These are phyloP conservation scores for Ramaria sp. DNA, from an alignment of 768 basidiomycete species.

Conservation along the genomic window DNA sequence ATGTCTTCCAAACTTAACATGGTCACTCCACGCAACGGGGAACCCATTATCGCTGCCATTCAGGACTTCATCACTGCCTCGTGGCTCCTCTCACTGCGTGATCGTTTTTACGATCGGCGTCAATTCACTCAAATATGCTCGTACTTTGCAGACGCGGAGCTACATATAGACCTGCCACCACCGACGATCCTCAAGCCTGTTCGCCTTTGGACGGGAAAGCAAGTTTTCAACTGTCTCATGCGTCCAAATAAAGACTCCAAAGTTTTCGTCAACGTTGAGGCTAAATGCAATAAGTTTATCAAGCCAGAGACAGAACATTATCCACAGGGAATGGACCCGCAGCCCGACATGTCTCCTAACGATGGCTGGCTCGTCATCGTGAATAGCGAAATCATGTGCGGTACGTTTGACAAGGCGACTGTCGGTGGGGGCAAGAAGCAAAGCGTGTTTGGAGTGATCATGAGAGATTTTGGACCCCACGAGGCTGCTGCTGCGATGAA, in stretches of 20 bases:
- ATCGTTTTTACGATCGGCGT: constrained; percentile 85
- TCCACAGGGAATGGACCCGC: constrained; percentile 43
- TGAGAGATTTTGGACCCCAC: constrained; percentile 92
- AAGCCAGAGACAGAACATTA: constrained; percentile 57
- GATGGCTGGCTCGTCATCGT: constrained; percentile 96
- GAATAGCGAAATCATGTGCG: constrained; percentile 99
- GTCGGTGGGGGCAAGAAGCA: constrained; percentile 99
- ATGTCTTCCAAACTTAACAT: constrained; percentile 97
- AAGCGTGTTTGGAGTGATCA: constrained; percentile 95
- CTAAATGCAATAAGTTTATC: constrained; percentile 85
- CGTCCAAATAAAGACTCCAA: constrained; percentile 77
- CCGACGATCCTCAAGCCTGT: constrained; percentile 91
- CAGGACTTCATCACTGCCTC: constrained; percentile 99
- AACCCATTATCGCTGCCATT: constrained; percentile 98
- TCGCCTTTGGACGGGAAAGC: constrained; percentile 95
- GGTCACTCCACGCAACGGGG: constrained; percentile 95
- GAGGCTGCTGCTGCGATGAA: constrained; percentile 96
- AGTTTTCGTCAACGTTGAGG: constrained; percentile 90
- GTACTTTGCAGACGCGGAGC: constrained; percentile 82
- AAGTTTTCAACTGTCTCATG: constrained; percentile 97
- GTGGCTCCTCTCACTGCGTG: constrained; percentile 86
- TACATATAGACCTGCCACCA: constrained; percentile 92
- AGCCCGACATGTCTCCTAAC: constrained; percentile 85
- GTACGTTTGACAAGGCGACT: constrained; percentile 97
- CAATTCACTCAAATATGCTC: constrained; percentile 97